Evolutionary conservation across 2,329 filamentous ascomycete genomes (phyloP).

Genomic region (Setomelanomma holmii): DNA sequence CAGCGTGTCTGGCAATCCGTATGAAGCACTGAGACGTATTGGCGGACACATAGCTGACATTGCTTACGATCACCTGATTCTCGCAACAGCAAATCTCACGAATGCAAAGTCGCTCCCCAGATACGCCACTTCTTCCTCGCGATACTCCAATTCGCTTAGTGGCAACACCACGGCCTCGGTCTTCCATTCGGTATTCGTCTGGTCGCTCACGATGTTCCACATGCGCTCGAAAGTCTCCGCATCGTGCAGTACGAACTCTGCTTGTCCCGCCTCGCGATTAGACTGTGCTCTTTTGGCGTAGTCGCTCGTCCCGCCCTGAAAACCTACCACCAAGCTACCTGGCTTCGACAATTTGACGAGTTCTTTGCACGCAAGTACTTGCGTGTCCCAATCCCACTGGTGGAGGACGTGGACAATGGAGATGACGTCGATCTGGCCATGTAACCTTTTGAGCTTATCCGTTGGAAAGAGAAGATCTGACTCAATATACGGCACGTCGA

Average conservation of each 20-base stretch:
- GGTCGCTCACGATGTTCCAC: background rate
- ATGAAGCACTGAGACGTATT: no score
- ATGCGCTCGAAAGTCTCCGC: background rate
- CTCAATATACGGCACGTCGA: no score
- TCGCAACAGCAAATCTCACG: background rate
- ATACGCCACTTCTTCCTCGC: background rate
- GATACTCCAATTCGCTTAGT: background rate
- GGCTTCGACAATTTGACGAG: background rate
- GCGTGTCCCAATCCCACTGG: no score
- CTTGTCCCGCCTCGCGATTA: background rate
- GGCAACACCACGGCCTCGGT: background rate
- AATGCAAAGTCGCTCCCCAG: background rate
- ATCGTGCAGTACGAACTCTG: background rate
- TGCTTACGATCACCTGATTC: no score
- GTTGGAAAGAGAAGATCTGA: no score
- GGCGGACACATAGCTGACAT: no score
- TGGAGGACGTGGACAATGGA: no score
- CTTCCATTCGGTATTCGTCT: background rate
- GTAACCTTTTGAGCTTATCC: no score
- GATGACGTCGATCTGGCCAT: no score
- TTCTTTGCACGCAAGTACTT: no score
- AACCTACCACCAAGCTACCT: background rate
- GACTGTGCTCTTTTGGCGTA: background rate
- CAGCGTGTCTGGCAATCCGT: no score
- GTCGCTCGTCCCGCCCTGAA: background rate